phyloP scores from a whole-genome alignment of 2,329 filamentous ascomycete genomes.

The Claviceps digitariae region DNA sequence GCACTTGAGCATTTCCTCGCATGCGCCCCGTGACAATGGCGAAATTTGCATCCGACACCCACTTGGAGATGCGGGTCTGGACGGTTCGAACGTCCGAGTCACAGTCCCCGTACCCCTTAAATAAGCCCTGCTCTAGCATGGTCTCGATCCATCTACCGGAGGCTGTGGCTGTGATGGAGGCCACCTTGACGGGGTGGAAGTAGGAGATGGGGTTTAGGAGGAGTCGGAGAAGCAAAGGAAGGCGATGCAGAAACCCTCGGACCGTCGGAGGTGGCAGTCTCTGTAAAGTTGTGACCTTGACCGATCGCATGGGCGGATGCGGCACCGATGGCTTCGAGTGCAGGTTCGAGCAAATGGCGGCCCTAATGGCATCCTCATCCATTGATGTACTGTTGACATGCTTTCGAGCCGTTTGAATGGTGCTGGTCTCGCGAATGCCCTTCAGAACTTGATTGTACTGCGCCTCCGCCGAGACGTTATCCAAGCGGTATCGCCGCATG shows the following conservation, averaged over 20 bases:
- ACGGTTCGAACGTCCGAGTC: conserved; percentile 2
- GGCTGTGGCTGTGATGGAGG: conserved; percentile 4
- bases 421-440: not conserved
- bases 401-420: not conserved
- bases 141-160: conserved; percentile 4
- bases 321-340: conserved; percentile 4
- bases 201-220: conserved; percentile 3
- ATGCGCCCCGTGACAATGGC: conserved; percentile 2
- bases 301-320: conserved; percentile 3
- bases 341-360: conserved; percentile 3
- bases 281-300: conserved; percentile 6
- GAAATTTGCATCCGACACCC: conserved; percentile 4
- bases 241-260: conserved; percentile 2
- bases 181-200: conserved; percentile 3
- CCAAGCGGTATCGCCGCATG: conserved; percentile 1
- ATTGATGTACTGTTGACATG: not conserved
- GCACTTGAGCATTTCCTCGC: conserved; percentile 2
- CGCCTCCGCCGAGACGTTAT: not conserved
- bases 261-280: not conserved
- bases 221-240: conserved; percentile 4
- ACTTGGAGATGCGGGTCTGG: conserved; percentile 3
- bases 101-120: conserved; percentile 2
- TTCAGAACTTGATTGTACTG: conserved; percentile 1
- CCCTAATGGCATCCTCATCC: not conserved
- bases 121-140: conserved; percentile 2